Conservation (phyloP, 2,329 filamentous ascomycete species). For the Fusarium secorum region DNA sequence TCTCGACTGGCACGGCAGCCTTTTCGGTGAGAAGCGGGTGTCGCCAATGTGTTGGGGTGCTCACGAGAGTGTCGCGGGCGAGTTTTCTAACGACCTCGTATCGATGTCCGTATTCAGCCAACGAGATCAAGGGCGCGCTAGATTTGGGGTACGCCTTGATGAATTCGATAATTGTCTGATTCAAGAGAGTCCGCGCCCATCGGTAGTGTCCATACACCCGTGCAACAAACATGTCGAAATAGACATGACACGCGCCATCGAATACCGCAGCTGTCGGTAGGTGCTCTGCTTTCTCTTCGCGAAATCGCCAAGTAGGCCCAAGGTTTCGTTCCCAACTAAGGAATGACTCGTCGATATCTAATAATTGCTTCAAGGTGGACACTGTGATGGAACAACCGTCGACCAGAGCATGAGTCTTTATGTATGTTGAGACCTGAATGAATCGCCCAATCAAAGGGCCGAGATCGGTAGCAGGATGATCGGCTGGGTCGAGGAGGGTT, state of each 20-base stretch:
- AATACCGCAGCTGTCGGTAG: conserved; percentile 56
- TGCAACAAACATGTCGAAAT: conserved; percentile 61
- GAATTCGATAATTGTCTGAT: conserved; percentile 57
- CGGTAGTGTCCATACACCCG: conserved; percentile 68
- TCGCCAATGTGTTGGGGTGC: conserved; percentile 60
- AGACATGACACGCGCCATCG: conserved; percentile 62
- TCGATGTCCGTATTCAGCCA: conserved; percentile 43
- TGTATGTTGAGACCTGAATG: conserved; percentile 49
- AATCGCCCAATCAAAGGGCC: conserved; percentile 52
- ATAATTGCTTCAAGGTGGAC: conserved; percentile 49
- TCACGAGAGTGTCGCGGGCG: conserved; percentile 55
- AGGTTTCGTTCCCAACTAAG: conserved; percentile 50
- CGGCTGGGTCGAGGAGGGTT: conserved; percentile 46
- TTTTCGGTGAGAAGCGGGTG: conserved; percentile 55
- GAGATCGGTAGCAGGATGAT: conserved; percentile 53
- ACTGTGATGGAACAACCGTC: conserved; percentile 50
- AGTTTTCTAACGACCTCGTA: conserved; percentile 49
- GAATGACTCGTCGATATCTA: conserved; percentile 52
- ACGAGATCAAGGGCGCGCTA: conserved; percentile 44
- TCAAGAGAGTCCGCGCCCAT: conserved; percentile 63
- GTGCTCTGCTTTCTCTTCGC: conserved; percentile 44
- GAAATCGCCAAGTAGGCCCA: conserved; percentile 49
- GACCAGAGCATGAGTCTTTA: conserved; percentile 46
- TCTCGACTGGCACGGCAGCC: conserved; percentile 47
- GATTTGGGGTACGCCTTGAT: conserved; percentile 51